These are phyloP conservation scores for Botryotinia narcissicola DNA, from an alignment of 2,329 filamentous ascomycete species.

Conservation along the genomic window DNA sequence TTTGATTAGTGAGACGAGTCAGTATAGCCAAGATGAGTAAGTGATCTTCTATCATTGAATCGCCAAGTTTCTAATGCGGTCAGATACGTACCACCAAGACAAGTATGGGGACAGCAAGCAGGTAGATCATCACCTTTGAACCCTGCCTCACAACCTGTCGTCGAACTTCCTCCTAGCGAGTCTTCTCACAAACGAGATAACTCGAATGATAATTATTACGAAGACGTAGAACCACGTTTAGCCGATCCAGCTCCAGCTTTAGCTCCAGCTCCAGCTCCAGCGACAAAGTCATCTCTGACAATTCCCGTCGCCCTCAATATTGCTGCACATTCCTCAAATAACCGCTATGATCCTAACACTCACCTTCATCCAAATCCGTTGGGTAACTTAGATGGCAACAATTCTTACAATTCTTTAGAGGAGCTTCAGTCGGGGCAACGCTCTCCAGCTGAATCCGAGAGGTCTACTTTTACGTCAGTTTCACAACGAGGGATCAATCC, in stretches of 20 bases:
- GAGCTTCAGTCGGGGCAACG: conserved; percentile 60
- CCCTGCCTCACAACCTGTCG: conserved; percentile 38
- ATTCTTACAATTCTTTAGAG: conserved; percentile 60
- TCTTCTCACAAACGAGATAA: conserved; percentile 35
- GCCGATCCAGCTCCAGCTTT: conserved; percentile 45
- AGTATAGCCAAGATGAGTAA: conserved; percentile 73
- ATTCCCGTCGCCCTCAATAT: conserved; percentile 39
- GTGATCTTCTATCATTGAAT: conserved; percentile 37
- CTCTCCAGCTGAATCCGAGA: conserved; percentile 75
- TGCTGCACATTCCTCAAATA: conserved; percentile 28
- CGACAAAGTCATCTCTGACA: conserved; percentile 27
- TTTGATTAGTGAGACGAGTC: conserved; percentile 64
- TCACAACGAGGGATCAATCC: conserved; percentile 87
- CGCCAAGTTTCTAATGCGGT: conserved; percentile 25
- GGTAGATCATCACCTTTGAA: conserved; percentile 49
- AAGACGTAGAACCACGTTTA: conserved; percentile 90
- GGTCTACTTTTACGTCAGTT: conserved; percentile 84
- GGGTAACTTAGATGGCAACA: conserved; percentile 37
- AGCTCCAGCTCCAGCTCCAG: conserved; percentile 17
- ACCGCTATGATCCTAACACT: conserved; percentile 26
- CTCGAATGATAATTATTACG: conserved; percentile 65
- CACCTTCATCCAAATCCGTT: conserved; percentile 34
- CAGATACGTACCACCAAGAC: conserved; percentile 53
- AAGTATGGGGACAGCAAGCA: conserved; percentile 50
- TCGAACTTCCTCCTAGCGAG: conserved; percentile 42